phyloP scores from a whole-genome alignment of 768 basidiomycete species.

The Saitozyma sp. region DNA sequence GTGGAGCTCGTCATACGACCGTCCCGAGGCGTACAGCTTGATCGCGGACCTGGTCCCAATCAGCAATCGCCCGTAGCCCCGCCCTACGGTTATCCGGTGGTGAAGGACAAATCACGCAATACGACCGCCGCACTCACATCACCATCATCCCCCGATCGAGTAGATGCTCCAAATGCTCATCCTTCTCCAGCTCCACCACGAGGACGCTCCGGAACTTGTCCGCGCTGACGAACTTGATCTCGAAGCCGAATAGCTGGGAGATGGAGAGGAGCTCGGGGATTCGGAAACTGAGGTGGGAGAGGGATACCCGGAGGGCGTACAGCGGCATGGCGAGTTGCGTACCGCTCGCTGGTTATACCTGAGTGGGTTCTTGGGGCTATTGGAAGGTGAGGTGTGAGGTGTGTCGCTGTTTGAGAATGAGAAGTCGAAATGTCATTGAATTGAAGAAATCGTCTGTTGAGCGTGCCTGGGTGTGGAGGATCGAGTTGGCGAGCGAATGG shows the following conservation, averaged over 20 bases:
- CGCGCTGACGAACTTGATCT: conserved; percentile 59
- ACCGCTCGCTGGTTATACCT: too few relatives aligned
- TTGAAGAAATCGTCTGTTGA: too few relatives aligned
- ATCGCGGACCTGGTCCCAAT: conserved; percentile 64
- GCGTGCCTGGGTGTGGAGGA: too few relatives aligned
- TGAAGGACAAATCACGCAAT: not conserved
- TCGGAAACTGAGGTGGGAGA: conserved; percentile 76
- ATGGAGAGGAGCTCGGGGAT: conserved; percentile 78
- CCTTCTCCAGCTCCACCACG: conserved; percentile 60
- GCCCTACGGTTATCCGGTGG: not conserved
- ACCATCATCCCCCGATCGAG: conserved; percentile 77
- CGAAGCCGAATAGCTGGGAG: conserved; percentile 70
- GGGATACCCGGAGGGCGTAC: conserved; percentile 75
- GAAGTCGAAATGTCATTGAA: too few relatives aligned
- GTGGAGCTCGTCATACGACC: conserved; percentile 71
- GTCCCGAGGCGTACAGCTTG: conserved; percentile 73
- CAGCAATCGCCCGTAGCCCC: not conserved
- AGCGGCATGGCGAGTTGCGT: conserved; percentile 41
- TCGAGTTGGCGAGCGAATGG: too few relatives aligned
- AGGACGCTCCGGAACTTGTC: conserved; percentile 50
- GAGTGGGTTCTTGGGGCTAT: too few relatives aligned
- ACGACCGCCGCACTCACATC: conserved; percentile 60
- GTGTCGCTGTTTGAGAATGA: too few relatives aligned
- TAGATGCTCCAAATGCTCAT: conserved; percentile 72
- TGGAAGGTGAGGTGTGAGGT: too few relatives aligned